phyloP scores from a whole-genome alignment of 805 yeast genomes.

The Spathaspora boniae region DNA sequence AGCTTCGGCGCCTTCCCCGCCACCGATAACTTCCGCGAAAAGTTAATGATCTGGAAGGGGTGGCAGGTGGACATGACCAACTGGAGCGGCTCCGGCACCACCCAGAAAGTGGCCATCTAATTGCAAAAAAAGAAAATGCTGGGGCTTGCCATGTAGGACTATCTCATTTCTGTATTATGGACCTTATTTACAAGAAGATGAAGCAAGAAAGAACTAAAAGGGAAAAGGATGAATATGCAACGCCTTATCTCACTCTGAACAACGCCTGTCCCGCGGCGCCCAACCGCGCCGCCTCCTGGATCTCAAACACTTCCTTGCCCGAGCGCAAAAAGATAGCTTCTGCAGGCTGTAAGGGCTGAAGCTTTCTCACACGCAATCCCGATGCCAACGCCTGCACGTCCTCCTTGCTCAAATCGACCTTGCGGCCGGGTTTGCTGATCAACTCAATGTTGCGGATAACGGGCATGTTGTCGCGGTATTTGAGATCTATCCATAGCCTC shows the following conservation, averaged over 20 bases:
- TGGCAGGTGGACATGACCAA: constrained; percentile 85
- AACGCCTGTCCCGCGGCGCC: constrained; percentile 73
- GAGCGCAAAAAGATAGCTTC: constrained; percentile 74
- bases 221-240: not conserved
- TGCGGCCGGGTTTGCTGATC: constrained; percentile 81
- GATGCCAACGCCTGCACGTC: constrained; percentile 73
- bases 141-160: too few species aligned
- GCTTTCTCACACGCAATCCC: constrained; percentile 71
- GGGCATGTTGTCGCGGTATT: constrained; percentile 76
- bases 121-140: too few species aligned
- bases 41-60: constrained; percentile 68
- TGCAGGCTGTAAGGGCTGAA: constrained; percentile 83
- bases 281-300: constrained; percentile 81
- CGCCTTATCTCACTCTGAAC: constrained; percentile 60
- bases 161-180: too few species aligned
- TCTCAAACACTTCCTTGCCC: constrained; percentile 54
- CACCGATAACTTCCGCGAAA: constrained; percentile 49
- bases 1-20: constrained; percentile 22
- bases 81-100: constrained; percentile 69
- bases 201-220: not conserved
- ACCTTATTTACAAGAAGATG: not conserved
- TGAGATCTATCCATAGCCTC: constrained; percentile 87
- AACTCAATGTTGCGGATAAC: constrained; percentile 70
- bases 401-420: constrained; percentile 56
- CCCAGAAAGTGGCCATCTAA: constrained; percentile 29